phyloP scores from a whole-genome alignment of 495 filamentous ascomycete genomes.

The Hyaloscypha variabilis region DNA sequence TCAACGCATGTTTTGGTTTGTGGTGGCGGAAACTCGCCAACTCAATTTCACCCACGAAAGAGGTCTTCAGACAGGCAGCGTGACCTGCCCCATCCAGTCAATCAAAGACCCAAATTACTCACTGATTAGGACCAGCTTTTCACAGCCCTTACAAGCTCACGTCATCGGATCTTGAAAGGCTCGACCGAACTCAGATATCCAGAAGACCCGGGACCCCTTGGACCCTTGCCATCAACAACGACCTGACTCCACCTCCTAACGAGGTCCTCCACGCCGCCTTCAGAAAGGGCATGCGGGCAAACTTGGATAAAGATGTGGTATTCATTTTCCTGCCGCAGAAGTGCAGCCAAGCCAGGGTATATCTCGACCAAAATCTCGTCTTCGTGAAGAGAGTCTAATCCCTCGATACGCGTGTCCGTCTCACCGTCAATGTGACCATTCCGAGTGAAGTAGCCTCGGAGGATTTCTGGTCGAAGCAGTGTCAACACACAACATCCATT shows the following conservation, averaged over 20 bases:
- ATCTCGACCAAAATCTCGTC: conserved; percentile 14
- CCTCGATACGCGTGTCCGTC: conserved; percentile 1
- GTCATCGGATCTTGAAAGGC: too few species aligned
- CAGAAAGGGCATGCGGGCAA: conserved; percentile 27
- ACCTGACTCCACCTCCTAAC: conserved; percentile 23
- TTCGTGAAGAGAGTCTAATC: background rate
- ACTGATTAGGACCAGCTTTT: too few species aligned
- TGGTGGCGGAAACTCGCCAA: too few species aligned
- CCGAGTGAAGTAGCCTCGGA: conserved; percentile 24
- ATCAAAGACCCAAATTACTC: too few species aligned
- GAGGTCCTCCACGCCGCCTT: conserved; percentile 21
- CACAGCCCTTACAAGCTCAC: too few species aligned
- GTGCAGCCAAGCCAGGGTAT: conserved; percentile 22
- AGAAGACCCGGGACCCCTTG: background rate
- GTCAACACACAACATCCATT: conserved; percentile 10
- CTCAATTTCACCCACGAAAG: too few species aligned
- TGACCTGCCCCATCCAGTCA: too few species aligned
- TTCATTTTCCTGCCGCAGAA: conserved; percentile 15
- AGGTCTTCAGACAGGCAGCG: too few species aligned
- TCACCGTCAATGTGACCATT: conserved; percentile 19
- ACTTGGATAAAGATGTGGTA: conserved; percentile 24
- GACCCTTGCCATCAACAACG: conserved; percentile 16
- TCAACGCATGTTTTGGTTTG: too few species aligned
- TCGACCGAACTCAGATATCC: background rate
- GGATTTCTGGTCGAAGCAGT: conserved; percentile 19